phyloP scores from a whole-genome alignment of 2,329 filamentous ascomycete species.

The Alternaria infectoria region DNA sequence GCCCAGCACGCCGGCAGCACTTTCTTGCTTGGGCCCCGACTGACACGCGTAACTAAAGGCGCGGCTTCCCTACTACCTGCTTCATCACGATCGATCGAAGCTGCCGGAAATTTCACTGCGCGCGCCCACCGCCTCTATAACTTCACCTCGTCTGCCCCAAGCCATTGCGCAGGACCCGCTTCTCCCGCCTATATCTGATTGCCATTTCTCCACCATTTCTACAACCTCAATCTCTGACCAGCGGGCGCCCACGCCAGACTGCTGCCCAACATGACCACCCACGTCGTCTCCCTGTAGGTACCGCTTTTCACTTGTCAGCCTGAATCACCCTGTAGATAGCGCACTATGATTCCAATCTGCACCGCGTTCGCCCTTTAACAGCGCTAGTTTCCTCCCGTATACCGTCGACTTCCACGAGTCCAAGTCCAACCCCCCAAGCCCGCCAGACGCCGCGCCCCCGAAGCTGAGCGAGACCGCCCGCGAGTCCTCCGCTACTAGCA shows the following conservation, averaged over 20 bases:
- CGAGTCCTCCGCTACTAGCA: slow-evolving; percentile 54
- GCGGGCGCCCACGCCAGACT: slow-evolving; percentile 7
- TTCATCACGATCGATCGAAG: slow-evolving; percentile 15
- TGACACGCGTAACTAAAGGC: slow-evolving; percentile 1
- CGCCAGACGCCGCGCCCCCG: slow-evolving; percentile 29
- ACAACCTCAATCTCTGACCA: slow-evolving; percentile 7
- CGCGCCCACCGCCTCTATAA: slow-evolving; percentile 9
- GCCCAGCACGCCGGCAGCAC: not conserved
- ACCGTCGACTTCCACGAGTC: slow-evolving; percentile 80
- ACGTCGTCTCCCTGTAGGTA: slow-evolving; percentile 64
- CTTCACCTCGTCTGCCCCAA: slow-evolving; percentile 1
- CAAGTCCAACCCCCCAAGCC: slow-evolving; percentile 47
- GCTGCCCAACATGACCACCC: slow-evolving; percentile 60
- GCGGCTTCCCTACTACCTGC: slow-evolving; percentile 5
- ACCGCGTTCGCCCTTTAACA: slow-evolving; percentile 13
- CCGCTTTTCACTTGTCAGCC: not conserved
- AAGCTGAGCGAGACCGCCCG: slow-evolving; percentile 50
- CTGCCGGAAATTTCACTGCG: slow-evolving; percentile 14
- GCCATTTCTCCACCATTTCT: slow-evolving; percentile 6
- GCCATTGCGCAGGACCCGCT: not conserved
- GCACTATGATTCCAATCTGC: not conserved
- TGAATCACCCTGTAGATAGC: not conserved
- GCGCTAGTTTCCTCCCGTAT: slow-evolving; percentile 83
- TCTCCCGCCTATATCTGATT: not conserved
- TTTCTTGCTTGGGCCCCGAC: slow-evolving; percentile 7